phyloP scores from a whole-genome alignment of 176 grass and related monocot genomes.

The Olyra latifolia region DNA sequence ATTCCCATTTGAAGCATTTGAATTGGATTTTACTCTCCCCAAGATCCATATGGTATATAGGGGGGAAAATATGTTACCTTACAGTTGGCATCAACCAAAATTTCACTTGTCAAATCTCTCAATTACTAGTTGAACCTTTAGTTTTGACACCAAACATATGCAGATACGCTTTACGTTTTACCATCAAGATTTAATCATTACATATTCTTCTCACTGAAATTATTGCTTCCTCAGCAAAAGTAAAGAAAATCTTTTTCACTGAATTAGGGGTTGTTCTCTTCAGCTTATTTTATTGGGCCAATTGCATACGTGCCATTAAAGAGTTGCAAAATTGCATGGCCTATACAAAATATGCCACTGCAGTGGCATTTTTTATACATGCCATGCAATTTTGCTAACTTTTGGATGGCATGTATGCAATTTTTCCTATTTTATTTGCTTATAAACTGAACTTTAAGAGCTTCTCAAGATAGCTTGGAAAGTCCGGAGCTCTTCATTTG shows the following conservation, averaged over 20 bases:
- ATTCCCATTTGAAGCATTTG: background rate
- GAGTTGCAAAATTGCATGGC: too few relatives aligned
- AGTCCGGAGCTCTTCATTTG: too few relatives aligned
- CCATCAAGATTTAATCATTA: background rate
- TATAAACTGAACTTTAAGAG: too few relatives aligned
- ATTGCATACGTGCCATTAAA: too few relatives aligned
- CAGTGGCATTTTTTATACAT: too few relatives aligned
- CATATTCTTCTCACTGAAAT: background rate
- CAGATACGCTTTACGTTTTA: background rate
- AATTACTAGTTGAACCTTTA: conserved; percentile 10
- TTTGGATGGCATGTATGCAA: too few relatives aligned
- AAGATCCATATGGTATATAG: background rate
- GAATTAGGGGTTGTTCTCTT: too few relatives aligned
- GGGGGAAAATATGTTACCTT: conserved; percentile 7
- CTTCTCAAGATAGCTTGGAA: too few relatives aligned
- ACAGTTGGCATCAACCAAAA: background rate
- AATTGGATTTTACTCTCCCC: conserved; percentile 13
- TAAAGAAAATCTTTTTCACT: background rate
- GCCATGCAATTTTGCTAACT: too few relatives aligned
- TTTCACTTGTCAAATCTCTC: background rate
- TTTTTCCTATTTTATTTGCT: too few relatives aligned
- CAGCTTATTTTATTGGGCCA: too few relatives aligned
- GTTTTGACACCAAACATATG: background rate
- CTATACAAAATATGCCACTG: too few relatives aligned
- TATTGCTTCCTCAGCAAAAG: conserved; percentile 1